Percentiles rank a stretch among this genome's conserved stretches.
Conservation (phyloP, 2,329 filamentous ascomycete genomes). For the Botrytis sinoallii region DNA sequence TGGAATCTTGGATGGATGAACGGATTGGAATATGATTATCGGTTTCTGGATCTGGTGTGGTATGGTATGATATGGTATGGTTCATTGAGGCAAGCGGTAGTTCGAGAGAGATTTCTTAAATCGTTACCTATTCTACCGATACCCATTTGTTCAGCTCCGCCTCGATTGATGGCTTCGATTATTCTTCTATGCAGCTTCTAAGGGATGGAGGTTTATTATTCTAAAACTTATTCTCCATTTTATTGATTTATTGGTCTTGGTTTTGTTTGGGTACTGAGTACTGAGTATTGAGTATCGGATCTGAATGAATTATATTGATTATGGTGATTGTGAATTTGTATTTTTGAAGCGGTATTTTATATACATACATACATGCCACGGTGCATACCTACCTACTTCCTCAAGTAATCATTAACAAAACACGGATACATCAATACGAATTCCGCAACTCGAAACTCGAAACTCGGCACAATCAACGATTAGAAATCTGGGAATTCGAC, state of each 20-base stretch:
- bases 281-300: neutral
- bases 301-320: neutral
- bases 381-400: too few relatives aligned
- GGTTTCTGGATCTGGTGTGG: neutral
- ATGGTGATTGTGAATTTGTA: neutral
- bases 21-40: neutral
- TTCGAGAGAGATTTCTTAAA: neutral
- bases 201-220: neutral
- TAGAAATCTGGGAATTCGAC: neutral
- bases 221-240: neutral
- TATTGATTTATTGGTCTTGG: neutral
- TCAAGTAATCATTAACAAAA: neutral
- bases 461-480: neutral
- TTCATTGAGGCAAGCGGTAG: too few relatives aligned
- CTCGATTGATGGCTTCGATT: neutral
- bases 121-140: constrained; percentile 1
- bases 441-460: neutral
- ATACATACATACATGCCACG: too few relatives aligned
- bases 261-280: neutral
- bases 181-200: neutral
- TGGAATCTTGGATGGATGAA: neutral
- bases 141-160: constrained; percentile 8
- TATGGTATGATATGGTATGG: too few relatives aligned
- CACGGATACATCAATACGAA: neutral
- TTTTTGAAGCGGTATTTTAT: neutral